phyloP scores from a whole-genome alignment of 176 grass and related monocot genomes.

The Ensete ventricosum region DNA sequence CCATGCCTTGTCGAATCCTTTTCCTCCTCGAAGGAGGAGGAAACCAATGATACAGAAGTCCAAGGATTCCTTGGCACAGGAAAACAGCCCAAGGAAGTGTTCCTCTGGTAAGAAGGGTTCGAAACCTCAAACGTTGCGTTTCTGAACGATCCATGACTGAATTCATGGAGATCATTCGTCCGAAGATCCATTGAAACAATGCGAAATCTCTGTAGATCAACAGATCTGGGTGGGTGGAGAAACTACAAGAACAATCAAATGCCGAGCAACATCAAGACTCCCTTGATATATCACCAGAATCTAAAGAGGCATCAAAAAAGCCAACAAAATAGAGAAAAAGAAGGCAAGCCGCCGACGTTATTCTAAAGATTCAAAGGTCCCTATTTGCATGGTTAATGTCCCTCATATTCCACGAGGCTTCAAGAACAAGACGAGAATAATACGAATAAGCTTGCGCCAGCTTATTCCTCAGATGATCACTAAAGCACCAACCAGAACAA shows the following conservation, averaged over 20 bases:
- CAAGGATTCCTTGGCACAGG: constrained; percentile 8
- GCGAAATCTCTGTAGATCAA: background rate
- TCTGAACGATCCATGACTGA: constrained; percentile 29
- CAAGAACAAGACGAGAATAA: constrained; percentile 20
- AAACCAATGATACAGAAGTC: constrained; percentile 9
- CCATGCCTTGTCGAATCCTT: constrained; percentile 1
- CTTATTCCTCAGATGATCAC: constrained; percentile 14
- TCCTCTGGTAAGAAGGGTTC: background rate
- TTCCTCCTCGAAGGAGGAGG: no score
- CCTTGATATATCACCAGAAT: background rate
- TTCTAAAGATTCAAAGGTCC: background rate
- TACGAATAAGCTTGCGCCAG: background rate
- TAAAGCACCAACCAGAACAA: background rate
- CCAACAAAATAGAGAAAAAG: background rate
- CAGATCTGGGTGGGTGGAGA: no score
- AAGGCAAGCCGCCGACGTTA: constrained; percentile 3
- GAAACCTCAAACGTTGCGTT: constrained; percentile 10
- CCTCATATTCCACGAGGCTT: constrained; percentile 17
- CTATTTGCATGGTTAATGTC: constrained; percentile 13
- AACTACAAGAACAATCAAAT: background rate
- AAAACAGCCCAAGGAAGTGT: constrained; percentile 14
- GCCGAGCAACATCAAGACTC: background rate
- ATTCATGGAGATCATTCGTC: constrained; percentile 40
- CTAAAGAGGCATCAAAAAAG: background rate
- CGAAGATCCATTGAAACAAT: constrained; percentile 39